Evolutionary conservation across 1,139 yeast genomes (phyloP), one percentile per base, ranked within the genome.

Genomic region (Entelexis paramagnoliae): DNA sequence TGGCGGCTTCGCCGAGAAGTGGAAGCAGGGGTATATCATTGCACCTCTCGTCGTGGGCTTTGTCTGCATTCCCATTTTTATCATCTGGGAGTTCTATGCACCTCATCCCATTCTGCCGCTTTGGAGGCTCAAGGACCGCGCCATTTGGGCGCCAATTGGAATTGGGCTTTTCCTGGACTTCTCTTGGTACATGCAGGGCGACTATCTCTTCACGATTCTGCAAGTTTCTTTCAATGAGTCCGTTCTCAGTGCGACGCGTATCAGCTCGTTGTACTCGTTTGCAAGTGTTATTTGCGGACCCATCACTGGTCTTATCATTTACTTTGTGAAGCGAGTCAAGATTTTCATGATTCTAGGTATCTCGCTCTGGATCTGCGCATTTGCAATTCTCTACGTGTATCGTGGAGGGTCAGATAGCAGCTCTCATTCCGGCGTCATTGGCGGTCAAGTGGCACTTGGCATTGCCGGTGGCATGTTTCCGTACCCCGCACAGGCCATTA

Each of bases 401-500:
- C 73, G 87, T 66, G 66, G 66, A 35, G 63, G 77, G 34, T 70
- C 72, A 51, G 58, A 69, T 36, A 41, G 43, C 28, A 34, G 38
- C 17, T 49, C 45, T 3, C 43, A 32, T 9, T 8, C 49, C 1
- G 89, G 89, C 59, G 72, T 82, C 52, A 79, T 83, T 63, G 89
- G 84, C 38, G 77, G 80, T 26, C 72, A 79, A 59, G 77, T 81
- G 63, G 67, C 81, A 34, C 71, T 81, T 69, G 91, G 89, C 65
- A 70, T 83, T 51, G 86, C 87, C 60, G 83, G 85, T 47, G 83
- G 85, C 10, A 73, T 82, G 65, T 80, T 80, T 69, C 78, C 85
- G 20, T 81, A 80, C 63, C 77, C 85, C 30, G 74, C 80, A 17
- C 83, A 78, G 60, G 82, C 79, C 5, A 77, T 85, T 16, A 75